Percentiles rank a stretch among this genome's conserved stretches.
Evolutionary conservation across 176 grass and related monocot species (phyloP).

Genomic region (Melocanna baccifera): DNA sequence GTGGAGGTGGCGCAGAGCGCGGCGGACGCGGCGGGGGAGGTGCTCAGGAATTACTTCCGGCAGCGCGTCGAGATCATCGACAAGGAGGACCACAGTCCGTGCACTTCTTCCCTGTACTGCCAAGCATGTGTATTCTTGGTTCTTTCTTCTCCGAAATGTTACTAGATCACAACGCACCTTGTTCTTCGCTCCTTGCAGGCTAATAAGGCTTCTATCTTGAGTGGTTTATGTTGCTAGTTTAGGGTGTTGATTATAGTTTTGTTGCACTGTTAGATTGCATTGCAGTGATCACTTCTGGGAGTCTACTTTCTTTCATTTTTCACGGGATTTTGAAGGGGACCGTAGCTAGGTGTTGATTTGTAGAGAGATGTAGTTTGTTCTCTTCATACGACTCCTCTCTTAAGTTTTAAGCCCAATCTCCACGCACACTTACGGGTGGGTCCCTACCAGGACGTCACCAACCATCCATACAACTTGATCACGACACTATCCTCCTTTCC

Average conservation of each 20-base stretch:
- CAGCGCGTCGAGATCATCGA: conserved; percentile 75
- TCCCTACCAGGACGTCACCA: no score
- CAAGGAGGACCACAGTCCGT: conserved; percentile 79
- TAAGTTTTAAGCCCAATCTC: no score
- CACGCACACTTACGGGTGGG: no score
- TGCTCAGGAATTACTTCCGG: conserved; percentile 83
- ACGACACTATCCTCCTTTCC: no score
- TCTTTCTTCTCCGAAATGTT: background rate
- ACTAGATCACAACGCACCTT: background rate
- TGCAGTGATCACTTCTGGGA: background rate
- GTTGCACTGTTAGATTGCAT: background rate
- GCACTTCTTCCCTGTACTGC: background rate
- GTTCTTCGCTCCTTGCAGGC: no score
- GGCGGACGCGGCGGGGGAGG: conserved; percentile 63
- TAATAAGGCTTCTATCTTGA: background rate
- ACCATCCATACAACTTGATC: no score
- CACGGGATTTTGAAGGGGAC: background rate
- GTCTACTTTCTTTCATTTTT: background rate
- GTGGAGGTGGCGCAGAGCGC: conserved; percentile 59
- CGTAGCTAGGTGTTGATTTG: background rate
- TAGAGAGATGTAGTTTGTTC: background rate
- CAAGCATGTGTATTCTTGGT: background rate
- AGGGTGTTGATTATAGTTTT: background rate
- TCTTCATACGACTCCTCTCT: background rate
- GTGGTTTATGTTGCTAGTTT: background rate